These are phyloP conservation scores for Populus euphratica DNA, from an alignment of 345 rosid species.

Conservation along the genomic window DNA sequence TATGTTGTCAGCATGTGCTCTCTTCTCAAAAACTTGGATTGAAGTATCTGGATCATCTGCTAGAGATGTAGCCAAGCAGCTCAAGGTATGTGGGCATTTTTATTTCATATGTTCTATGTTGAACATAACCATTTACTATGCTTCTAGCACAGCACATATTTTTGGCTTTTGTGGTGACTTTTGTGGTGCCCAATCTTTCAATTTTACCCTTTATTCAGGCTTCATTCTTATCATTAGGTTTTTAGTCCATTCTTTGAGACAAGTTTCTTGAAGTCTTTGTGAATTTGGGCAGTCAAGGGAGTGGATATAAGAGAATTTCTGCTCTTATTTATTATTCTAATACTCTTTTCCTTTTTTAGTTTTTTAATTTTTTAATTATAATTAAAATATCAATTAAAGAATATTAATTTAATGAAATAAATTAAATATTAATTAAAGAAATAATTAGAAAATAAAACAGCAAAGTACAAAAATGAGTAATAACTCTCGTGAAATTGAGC, in stretches of 20 bases:
- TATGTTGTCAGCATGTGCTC: conserved; percentile 79
- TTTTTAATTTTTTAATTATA: too few species aligned
- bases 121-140: neutral
- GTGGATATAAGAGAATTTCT: neutral
- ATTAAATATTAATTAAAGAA: too few species aligned
- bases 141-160: neutral
- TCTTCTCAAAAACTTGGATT: conserved; percentile 89
- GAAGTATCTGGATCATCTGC: conserved; percentile 91
- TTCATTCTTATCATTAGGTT: neutral
- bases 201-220: neutral
- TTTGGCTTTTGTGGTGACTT: neutral
- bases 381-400: too few species aligned
- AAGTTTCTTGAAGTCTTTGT: too few species aligned
- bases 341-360: too few species aligned
- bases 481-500: too few species aligned
- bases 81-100: conserved; percentile 43
- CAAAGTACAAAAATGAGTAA: too few species aligned
- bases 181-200: neutral
- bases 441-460: too few species aligned
- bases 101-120: neutral
- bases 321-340: too few species aligned
- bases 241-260: neutral
- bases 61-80: conserved; percentile 81
- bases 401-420: too few species aligned
- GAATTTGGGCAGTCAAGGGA: too few species aligned